phyloP scores from a whole-genome alignment of 495 filamentous ascomycete species.

The Parachaetomium inaequale region DNA sequence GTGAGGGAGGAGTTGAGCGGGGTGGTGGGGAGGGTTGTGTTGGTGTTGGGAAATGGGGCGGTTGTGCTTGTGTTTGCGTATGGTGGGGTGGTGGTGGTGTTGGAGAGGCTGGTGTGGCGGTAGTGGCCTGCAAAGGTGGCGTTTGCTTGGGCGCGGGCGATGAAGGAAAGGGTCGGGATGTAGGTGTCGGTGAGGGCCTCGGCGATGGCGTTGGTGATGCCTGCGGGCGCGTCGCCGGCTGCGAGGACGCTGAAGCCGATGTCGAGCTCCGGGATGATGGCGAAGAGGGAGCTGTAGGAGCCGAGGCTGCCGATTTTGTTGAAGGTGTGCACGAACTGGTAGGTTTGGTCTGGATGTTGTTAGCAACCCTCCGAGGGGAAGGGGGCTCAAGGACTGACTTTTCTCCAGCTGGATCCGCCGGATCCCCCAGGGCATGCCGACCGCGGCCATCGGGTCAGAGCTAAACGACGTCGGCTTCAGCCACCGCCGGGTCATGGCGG shows the following conservation, averaged over 20 bases:
- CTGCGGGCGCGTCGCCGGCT: slow-evolving; percentile 39
- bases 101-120: slow-evolving; percentile 9
- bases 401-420: slow-evolving; percentile 28
- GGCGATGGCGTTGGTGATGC: slow-evolving; percentile 34
- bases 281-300: slow-evolving; percentile 45
- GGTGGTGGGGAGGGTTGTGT: not conserved
- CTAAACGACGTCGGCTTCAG: slow-evolving; percentile 52
- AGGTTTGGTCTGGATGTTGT: slow-evolving; percentile 22
- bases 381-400: not conserved
- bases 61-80: no score
- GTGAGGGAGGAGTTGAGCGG: slow-evolving; percentile 42
- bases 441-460: slow-evolving; percentile 39
- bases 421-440: slow-evolving; percentile 61
- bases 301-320: slow-evolving; percentile 54
- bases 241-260: slow-evolving; percentile 51
- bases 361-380: not conserved
- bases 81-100: not conserved
- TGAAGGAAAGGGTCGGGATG: slow-evolving; percentile 36
- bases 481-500: slow-evolving; percentile 51
- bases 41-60: not conserved
- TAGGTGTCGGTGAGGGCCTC: slow-evolving; percentile 36
- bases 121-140: slow-evolving; percentile 39
- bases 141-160: slow-evolving; percentile 38
- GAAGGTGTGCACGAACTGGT: slow-evolving; percentile 46
- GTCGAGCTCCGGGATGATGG: slow-evolving; percentile 52